Evolutionary conservation across 306 rosid species (phyloP), one percentile per base, ranked within the genome.

Genomic region (Macrotyloma uniflorum): DNA sequence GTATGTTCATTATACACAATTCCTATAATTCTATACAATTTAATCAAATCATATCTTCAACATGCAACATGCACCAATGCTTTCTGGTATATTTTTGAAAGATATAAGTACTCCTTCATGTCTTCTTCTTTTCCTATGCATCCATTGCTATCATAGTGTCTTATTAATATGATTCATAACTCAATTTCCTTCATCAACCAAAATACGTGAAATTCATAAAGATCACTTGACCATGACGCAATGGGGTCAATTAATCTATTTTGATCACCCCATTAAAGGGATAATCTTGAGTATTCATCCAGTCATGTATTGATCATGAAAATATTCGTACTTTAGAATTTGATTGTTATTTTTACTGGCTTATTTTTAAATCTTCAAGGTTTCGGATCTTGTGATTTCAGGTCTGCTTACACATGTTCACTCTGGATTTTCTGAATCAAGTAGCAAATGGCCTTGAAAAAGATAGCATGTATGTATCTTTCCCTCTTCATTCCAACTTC

Each of bases 401-500:
- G 98, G 97, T 91, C 74, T 96, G 99, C 89, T 84, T 96, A 59
- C 98, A 96, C 91, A 93, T 96, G 98, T 96, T 96, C 79, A 93
- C 93, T 47, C 58, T 96, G 82, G 99, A 96, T 84, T 96, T 95
- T 90, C 91, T 96, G 49, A 91, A 93, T 85, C 98, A 93, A 89
- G 99, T 91, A 67, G 99, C 98, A 59, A 93, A 86, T 87, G 98
- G 99, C 75, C 97, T 96, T 49, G 99, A 96, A 90, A 93, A 96
- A 80, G 99, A 96, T 86, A 91, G 97, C 93, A 78, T 90, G 98
- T 94, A 88, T 68, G 91, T 40, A n/a, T 51, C 16, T 63, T 71
- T 61, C 76, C 77, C 54, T 78, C 84, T 57, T 70, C 5, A 46
- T 59, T 63, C 35, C 43, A 30, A 61, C 49, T n/a, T 58, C 72